Evolutionary conservation across 2,329 filamentous ascomycete genomes (phyloP).

Genomic region (Xylaria polymorpha): DNA sequence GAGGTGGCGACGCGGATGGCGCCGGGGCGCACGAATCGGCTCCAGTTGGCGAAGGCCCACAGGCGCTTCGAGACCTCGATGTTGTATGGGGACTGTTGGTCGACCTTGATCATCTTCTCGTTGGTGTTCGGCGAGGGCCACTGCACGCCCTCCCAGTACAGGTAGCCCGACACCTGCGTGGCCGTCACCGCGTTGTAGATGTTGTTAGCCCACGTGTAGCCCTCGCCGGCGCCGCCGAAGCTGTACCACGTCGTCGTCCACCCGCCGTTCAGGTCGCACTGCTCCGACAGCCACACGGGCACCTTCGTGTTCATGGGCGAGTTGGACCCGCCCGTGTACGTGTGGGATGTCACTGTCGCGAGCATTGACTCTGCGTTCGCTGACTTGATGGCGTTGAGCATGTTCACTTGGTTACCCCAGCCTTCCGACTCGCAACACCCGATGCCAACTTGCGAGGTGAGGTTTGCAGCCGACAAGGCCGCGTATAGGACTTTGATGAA

Average conservation of each 20-base stretch:
- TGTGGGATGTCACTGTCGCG: conserved; percentile 54
- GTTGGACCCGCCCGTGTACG: conserved; percentile 53
- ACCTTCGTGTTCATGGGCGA: conserved; percentile 48
- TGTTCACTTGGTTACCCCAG: conserved; percentile 53
- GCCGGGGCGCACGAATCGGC: conserved; percentile 54
- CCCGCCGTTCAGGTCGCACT: conserved; percentile 55
- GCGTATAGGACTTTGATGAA: conserved; percentile 46
- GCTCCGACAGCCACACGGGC: conserved; percentile 64
- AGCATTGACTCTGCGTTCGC: conserved; percentile 50
- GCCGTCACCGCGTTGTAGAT: conserved; percentile 62
- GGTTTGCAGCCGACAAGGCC: conserved; percentile 42
- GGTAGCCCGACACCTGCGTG: conserved; percentile 62
- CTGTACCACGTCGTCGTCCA: conserved; percentile 61
- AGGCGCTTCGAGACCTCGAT: conserved; percentile 52
- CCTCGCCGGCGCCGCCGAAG: conserved; percentile 60
- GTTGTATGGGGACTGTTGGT: conserved; percentile 52
- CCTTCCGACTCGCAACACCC: conserved; percentile 51
- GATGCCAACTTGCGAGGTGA: conserved; percentile 45
- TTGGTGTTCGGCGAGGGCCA: conserved; percentile 51
- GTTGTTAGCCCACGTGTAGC: conserved; percentile 66
- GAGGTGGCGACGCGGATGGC: conserved; percentile 50
- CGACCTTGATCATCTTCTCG: conserved; percentile 61
- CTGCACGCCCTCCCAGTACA: conserved; percentile 62
- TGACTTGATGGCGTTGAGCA: conserved; percentile 53
- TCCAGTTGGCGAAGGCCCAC: conserved; percentile 58